These are phyloP conservation scores for Cladophialophora psammophila DNA, from an alignment of 2,329 filamentous ascomycete species.

Conservation along the genomic window DNA sequence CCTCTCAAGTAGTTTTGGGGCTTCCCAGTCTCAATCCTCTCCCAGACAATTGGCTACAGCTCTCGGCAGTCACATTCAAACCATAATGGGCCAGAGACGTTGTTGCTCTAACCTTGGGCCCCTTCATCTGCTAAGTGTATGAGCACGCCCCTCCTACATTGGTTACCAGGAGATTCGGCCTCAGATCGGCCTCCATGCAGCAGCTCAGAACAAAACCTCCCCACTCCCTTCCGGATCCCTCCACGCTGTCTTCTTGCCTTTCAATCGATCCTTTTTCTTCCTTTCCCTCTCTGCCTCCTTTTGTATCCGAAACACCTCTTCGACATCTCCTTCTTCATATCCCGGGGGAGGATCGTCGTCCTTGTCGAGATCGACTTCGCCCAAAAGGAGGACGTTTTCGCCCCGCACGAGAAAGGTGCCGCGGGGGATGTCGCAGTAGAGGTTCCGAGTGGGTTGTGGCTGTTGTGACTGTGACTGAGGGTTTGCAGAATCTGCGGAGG, in stretches of 20 bases:
- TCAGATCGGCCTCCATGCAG: too few species aligned
- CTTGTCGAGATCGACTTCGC: conserved; percentile 95
- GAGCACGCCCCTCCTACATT: neutral
- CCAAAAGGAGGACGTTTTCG: conserved; percentile 94
- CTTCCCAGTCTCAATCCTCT: neutral
- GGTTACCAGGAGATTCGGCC: neutral
- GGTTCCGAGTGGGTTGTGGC: conserved; percentile 53
- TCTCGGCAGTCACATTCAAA: neutral
- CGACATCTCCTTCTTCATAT: conserved; percentile 70
- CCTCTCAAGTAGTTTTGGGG: neutral
- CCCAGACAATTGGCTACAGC: neutral
- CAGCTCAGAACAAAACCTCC: conserved; percentile 70
- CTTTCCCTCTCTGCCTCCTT: conserved; percentile 74
- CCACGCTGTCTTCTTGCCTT: conserved; percentile 76
- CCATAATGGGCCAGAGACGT: neutral
- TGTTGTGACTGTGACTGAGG: conserved; percentile 9
- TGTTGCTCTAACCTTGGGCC: neutral
- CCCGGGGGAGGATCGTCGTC: conserved; percentile 83
- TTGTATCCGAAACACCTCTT: conserved; percentile 74
- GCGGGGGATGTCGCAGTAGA: conserved; percentile 84
- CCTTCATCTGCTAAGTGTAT: neutral
- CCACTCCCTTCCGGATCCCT: conserved; percentile 79
- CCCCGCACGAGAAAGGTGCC: conserved; percentile 92
- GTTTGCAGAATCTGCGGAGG: neutral
- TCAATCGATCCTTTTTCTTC: conserved; percentile 75